These are phyloP conservation scores for Pistacia integerrima DNA, from an alignment of 345 rosid species.

Conservation along the genomic window DNA sequence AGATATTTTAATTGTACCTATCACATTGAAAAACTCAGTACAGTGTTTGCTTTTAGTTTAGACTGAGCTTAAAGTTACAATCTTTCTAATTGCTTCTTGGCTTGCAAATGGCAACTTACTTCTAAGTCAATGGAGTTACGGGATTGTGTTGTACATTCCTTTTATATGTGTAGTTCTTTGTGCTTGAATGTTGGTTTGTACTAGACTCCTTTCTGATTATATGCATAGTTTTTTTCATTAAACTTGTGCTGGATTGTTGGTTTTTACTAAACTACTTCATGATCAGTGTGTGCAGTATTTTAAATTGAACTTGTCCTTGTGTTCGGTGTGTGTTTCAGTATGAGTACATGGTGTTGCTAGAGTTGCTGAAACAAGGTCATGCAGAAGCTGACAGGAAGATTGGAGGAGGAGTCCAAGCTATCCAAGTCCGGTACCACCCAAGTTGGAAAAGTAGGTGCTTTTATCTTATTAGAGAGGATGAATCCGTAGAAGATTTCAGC, in stretches of 20 bases:
- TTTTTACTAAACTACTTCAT: constrained; percentile 9
- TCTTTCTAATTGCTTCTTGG: neutral
- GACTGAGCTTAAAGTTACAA: neutral
- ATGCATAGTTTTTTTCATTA: neutral
- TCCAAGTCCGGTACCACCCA: constrained; percentile 79
- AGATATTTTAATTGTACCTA: neutral
- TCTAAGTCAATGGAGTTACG: neutral
- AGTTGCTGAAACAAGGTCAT: constrained; percentile 83
- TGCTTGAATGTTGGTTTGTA: no score
- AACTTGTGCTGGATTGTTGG: neutral
- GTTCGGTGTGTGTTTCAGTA: constrained; percentile 47
- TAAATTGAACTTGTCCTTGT: neutral
- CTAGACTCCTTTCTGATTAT: neutral
- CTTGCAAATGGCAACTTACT: neutral
- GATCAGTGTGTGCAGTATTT: neutral
- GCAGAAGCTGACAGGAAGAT: constrained; percentile 79
- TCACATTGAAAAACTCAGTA: neutral
- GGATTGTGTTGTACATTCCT: neutral
- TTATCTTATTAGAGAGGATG: constrained; percentile 81
- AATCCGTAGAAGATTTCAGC: constrained; percentile 81
- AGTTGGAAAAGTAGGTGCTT: constrained; percentile 75
- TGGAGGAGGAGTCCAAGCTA: constrained; percentile 67
- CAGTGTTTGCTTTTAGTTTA: neutral
- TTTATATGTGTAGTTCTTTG: no score
- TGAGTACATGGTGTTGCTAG: constrained; percentile 74